Percentiles rank a stretch among this genome's conserved stretches.
Evolutionary conservation across 495 filamentous ascomycete genomes (phyloP).

Genomic region (Podospora sp.): DNA sequence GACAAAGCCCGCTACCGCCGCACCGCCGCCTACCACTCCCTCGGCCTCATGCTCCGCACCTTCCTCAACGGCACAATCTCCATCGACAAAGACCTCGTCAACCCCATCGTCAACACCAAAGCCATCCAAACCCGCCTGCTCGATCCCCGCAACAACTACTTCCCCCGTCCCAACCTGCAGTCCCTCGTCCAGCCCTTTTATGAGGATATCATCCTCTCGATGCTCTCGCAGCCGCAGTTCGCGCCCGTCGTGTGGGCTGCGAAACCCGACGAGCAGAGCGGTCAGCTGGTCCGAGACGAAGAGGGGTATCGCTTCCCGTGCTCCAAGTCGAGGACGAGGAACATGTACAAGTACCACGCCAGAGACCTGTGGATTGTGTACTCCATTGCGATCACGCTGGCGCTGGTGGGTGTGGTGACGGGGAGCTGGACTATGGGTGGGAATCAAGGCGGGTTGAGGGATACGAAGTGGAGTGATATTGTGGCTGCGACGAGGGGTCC

Average conservation of each 20-base stretch:
- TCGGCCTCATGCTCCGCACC: conserved; percentile 35
- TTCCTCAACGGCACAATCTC: conserved; percentile 45
- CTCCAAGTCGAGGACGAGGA: conserved; percentile 30
- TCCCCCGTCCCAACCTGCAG: conserved; percentile 27
- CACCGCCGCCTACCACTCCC: conserved; percentile 40
- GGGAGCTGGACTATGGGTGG: conserved; percentile 36
- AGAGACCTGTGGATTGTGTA: conserved; percentile 46
- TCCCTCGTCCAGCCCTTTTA: conserved; percentile 36
- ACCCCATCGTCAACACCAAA: conserved; percentile 39
- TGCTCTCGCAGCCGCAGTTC: conserved; percentile 41
- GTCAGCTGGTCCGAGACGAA: conserved; percentile 8
- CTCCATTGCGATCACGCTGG: conserved; percentile 34
- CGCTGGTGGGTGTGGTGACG: conserved; percentile 24
- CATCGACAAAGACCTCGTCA: conserved; percentile 31
- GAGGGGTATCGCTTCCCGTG: conserved; percentile 36
- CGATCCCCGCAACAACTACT: conserved; percentile 35
- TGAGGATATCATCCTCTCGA: conserved; percentile 40
- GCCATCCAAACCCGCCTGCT: conserved; percentile 42
- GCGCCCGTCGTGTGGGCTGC: conserved; percentile 42
- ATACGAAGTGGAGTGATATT: conserved; percentile 41
- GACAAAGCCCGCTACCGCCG: conserved; percentile 35
- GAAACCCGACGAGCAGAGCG: conserved; percentile 32
- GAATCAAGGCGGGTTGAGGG: conserved; percentile 37
- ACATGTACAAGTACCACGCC: conserved; percentile 37
- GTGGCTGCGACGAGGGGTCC: conserved; percentile 42